Base-by-base conservation (phyloP, 768 basidiomycete genomes). In the Psilocybe tampanensis region DNA sequence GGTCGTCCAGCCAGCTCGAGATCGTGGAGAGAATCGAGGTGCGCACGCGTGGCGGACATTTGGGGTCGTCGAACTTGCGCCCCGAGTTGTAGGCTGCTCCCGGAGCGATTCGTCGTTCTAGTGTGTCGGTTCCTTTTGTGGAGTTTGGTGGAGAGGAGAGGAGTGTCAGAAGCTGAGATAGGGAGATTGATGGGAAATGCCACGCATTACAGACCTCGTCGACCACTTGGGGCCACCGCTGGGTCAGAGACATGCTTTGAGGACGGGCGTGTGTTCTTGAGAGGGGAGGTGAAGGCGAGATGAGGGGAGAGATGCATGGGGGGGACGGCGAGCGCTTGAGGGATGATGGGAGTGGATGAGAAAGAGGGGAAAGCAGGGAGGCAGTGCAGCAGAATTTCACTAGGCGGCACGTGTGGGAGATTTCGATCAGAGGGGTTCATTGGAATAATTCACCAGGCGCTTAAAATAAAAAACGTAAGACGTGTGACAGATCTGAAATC, bases 11-110 rank as follows among this genome's bases (percentile, higher is more conserved):
- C 68, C 68, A 69, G 9, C 44, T 51, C 47, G 54, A 61, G 48
- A 69, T 64, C 54, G 60, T 54, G 8, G 55, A 47, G 5, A 67
- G 17, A 24, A 69, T 69, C 33, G 64, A 59, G 9, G 56, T 55
- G 8, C 62, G 55, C 15, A 66, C 66, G 2, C 68, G 61, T 21
- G 63, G 57, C 21, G 64, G 68, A 44, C 68, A 69, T 34, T 67
- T 66, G 0, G 68, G 68, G 8, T 62, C 60, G 48, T 64, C 64
- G 43, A 62, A 67, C 39, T 62, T 65, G 3, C 64, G 56, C 9
- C 66, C 66, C 1, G 68, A 64, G 54, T 69, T 65, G 59, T 62
- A 58, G 52, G 64, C 67, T 9, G 68, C 68, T 3, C 66, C 68
- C 2, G 68, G 68, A 19, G 68, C 68, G 23, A 65, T 69, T 15